These are phyloP conservation scores for Russula vinacea DNA, from an alignment of 768 basidiomycete species.

Conservation along the genomic window DNA sequence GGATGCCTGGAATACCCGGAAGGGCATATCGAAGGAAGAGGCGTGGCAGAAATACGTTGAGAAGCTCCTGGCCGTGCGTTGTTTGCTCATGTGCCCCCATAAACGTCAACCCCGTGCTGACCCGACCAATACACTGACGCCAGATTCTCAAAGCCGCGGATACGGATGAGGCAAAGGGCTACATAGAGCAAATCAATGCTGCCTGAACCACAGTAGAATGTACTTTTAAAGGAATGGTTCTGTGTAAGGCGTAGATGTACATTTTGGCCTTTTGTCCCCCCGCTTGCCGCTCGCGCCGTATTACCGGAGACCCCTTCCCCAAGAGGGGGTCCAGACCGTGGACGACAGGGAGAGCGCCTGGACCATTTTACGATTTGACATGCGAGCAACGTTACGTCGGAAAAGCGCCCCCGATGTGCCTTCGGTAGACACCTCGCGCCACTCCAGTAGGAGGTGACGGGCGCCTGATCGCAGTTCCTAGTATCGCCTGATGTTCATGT, in stretches of 20 bases:
- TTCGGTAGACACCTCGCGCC: background rate
- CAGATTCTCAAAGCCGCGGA: slow-evolving; percentile 56
- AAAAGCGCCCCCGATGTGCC: slow-evolving; percentile 12
- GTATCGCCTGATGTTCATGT: background rate
- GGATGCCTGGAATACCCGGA: slow-evolving; percentile 79
- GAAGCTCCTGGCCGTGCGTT: slow-evolving; percentile 62
- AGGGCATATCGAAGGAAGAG: slow-evolving; percentile 71
- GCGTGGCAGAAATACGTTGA: slow-evolving; percentile 73
- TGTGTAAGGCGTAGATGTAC: too few relatives aligned
- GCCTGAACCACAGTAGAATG: slow-evolving; percentile 33
- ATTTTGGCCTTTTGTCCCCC: background rate
- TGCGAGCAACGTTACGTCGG: slow-evolving; percentile 5
- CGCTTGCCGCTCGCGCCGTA: slow-evolving; percentile 21
- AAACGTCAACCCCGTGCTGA: slow-evolving; percentile 15
- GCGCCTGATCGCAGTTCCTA: slow-evolving; percentile 3
- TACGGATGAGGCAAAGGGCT: slow-evolving; percentile 52
- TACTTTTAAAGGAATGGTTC: background rate
- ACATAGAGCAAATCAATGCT: slow-evolving; percentile 60
- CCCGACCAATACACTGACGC: slow-evolving; percentile 22
- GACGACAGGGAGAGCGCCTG: slow-evolving; percentile 15
- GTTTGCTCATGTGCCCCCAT: slow-evolving; percentile 10
- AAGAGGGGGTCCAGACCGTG: background rate
- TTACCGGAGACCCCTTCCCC: slow-evolving; percentile 4
- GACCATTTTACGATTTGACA: slow-evolving; percentile 19
- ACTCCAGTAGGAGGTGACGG: slow-evolving; percentile 4